Conservation (phyloP, 306 rosid genomes). For the Corylus heterophylla region DNA sequence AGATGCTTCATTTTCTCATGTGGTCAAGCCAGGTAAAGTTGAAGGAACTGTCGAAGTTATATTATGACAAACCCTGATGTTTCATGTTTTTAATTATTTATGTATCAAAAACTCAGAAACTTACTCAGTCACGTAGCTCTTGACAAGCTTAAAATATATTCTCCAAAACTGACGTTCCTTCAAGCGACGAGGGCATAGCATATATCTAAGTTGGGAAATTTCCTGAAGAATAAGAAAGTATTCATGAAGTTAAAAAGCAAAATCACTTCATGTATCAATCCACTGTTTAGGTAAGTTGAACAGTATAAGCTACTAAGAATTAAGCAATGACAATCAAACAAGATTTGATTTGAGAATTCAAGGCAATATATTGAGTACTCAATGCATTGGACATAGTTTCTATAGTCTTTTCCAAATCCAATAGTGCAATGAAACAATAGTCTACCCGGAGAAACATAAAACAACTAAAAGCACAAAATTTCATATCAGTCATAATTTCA, state of each 20-base stretch:
- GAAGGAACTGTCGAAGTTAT: neutral
- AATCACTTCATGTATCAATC: constrained; percentile 13
- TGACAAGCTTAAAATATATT: constrained; percentile 75
- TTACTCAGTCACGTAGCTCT: constrained; percentile 70
- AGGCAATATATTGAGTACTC: neutral
- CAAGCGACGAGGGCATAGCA: constrained; percentile 82
- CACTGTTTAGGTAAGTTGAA: constrained; percentile 4
- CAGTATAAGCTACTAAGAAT: neutral
- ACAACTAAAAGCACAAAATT: neutral
- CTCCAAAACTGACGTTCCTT: constrained; percentile 92
- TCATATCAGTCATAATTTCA: neutral
- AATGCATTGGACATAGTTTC: neutral
- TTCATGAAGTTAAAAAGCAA: neutral
- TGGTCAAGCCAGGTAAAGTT: neutral
- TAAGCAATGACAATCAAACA: neutral
- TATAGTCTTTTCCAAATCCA: neutral
- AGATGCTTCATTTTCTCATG: neutral
- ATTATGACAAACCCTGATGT: neutral
- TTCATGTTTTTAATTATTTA: constrained; percentile 10
- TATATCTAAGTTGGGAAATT: constrained; percentile 45
- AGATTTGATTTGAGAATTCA: neutral
- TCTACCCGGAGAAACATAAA: neutral
- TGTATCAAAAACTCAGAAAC: constrained; percentile 31
- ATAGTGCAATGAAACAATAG: neutral
- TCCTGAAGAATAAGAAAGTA: too few species aligned